These are phyloP conservation scores for Lachnellula hyalina DNA, from an alignment of 2,329 filamentous ascomycete genomes.

Conservation along the genomic window DNA sequence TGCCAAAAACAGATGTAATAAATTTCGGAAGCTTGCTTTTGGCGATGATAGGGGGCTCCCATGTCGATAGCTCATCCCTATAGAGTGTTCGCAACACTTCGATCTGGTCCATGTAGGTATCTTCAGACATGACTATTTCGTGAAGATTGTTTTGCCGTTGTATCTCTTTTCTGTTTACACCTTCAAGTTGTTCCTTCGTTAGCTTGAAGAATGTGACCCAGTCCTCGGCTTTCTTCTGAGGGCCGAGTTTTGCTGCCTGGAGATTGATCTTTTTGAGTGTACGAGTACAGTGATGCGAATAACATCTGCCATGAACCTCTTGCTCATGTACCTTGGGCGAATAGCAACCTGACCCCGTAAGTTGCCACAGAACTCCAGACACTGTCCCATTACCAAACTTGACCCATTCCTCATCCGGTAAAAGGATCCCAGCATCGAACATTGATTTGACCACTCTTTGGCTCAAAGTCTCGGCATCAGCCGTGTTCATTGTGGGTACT, in stretches of 20 bases:
- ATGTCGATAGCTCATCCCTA: conserved; percentile 67
- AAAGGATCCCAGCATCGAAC: conserved; percentile 69
- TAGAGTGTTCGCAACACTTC: conserved; percentile 83
- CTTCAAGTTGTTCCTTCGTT: conserved; percentile 68
- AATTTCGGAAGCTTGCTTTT: conserved; percentile 76
- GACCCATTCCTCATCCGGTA: conserved; percentile 95
- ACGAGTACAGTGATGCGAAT: conserved; percentile 87
- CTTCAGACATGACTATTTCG: conserved; percentile 91
- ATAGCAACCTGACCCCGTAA: conserved; percentile 90
- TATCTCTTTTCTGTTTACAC: conserved; percentile 76
- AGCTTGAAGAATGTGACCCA: conserved; percentile 89
- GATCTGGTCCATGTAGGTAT: conserved; percentile 83
- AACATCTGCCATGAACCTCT: conserved; percentile 71
- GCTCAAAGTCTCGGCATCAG: conserved; percentile 86
- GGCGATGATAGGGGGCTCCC: conserved; percentile 74
- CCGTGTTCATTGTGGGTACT: conserved; percentile 96
- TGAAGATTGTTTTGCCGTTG: conserved; percentile 91
- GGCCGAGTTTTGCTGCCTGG: conserved; percentile 64
- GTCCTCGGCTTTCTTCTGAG: conserved; percentile 63
- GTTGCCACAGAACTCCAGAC: conserved; percentile 86
- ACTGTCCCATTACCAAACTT: conserved; percentile 78
- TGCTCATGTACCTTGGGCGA: conserved; percentile 68
- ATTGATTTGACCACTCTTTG: conserved; percentile 73
- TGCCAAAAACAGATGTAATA: conserved; percentile 80
- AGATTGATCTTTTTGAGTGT: conserved; percentile 94